Conservation (phyloP, 164 flowering plant species). For the Annona squamosa region DNA sequence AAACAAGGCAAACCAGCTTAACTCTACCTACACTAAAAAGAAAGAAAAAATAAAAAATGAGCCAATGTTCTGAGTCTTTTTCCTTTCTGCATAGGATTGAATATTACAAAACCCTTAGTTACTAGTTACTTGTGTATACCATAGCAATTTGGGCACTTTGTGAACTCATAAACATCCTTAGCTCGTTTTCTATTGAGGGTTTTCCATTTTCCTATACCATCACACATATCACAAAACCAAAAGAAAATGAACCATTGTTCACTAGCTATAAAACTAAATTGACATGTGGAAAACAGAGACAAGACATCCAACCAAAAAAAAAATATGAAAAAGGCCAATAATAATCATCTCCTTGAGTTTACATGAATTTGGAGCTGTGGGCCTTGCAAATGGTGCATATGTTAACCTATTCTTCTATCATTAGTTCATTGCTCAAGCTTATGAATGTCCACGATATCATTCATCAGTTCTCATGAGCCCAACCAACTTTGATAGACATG, state of each 20-base stretch:
- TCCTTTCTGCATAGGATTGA: no score
- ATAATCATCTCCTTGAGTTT: neutral
- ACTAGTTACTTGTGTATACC: conserved; percentile 34
- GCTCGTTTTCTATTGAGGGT: conserved; percentile 96
- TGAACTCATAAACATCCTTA: conserved; percentile 86
- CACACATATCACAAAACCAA: conserved; percentile 97
- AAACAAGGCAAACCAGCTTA: conserved; percentile 92
- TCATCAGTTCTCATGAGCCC: neutral
- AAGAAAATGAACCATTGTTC: conserved; percentile 22
- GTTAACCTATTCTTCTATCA: no score
- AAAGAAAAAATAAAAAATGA: neutral
- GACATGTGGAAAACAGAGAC: neutral
- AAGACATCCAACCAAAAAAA: neutral
- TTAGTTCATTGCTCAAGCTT: neutral
- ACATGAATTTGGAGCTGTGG: neutral
- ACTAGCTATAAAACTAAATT: neutral
- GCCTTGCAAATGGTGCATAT: neutral
- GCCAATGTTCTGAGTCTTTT: no score
- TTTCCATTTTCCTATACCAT: conserved; percentile 99
- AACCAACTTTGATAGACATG: neutral
- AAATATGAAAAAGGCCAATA: neutral
- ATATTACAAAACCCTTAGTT: neutral
- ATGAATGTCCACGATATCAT: neutral
- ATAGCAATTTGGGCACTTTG: conserved; percentile 96
- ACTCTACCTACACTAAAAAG: conserved; percentile 61